Base-by-base conservation (phyloP, 2,329 filamentous ascomycete species). In the Hypoxylon rubiginosum region DNA sequence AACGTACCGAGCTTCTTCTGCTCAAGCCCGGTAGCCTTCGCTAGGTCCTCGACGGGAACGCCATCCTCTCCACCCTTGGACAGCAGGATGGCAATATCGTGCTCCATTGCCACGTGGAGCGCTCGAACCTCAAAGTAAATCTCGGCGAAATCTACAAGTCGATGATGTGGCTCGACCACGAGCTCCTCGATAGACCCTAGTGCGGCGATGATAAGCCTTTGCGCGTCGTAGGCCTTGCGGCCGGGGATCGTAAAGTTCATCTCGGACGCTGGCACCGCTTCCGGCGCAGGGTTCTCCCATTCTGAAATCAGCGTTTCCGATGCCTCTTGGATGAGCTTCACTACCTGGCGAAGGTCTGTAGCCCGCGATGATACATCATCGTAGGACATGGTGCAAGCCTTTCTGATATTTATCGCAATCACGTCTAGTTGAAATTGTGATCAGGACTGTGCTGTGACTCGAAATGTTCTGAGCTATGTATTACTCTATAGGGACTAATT, bases 131-230 rank as follows among this genome's bases (percentile, higher is more conserved):
- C 66, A 17, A 70, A 64, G 53, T 68, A 71, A 32, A 64, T 32
- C 28, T 65, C 66, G 24, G 66, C 57, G 26, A 70, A 64, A 26
- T 69, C 67, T 24, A 72, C 58, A 8, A 72, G 62, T 10, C 69
- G 69, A 13, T 66, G 46, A 48, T 66, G 62, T 1, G 71, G 71
- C 4, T 68, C 66, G 19, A 56, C 60, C 15, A 67, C 62, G 19
- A 72, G 69, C 55, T 71, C 69, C 57, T 72, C 67, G 19, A 71
- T 62, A 15, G 67, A 64, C 4, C 69, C 71, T 10, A 72, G 21
- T 2, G 69, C 62, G 3, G 67, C 71, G 17, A 66, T 65, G 48
- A 69, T 43, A 3, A 52, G 66, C 24, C 66, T 57, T 43, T 66
- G 65, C 24, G 68, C 68, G 19, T 70, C 57, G 32, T 68, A 70